Base-by-base conservation (phyloP, 345 rosid species). In the Rhodomyrtus tomentosa region DNA sequence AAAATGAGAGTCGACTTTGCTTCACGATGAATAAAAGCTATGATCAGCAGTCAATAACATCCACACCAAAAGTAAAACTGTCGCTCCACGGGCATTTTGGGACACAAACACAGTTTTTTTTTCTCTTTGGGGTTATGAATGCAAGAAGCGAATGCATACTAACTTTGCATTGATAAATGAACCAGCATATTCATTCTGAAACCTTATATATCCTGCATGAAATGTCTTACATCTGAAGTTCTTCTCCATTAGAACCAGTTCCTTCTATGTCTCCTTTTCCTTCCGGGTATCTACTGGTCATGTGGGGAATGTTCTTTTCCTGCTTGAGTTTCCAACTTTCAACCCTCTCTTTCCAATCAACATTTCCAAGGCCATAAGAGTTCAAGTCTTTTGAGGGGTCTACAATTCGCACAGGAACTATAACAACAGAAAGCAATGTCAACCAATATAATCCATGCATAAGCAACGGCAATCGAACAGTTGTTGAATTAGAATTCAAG, bases 321-420 rank as follows among this genome's bases (percentile, higher is more conserved):
- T 98, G 99, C 84, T 95, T 98, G 87, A 95, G 96, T 89, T 98
- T 98, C 99, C 99, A 98, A 83, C 99, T 95, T 88, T 98, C 99
- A 87, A 98, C 96, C 87, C 99, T 94, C 89, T 96, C 99, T 91
- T 98, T 98, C 99, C 99, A 98, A 91, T 98, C 99, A 85, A 98
- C 94, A 90, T 93, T 95, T 79, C 96, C 96, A 88, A 98, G 99
- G 88, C 99, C 99, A 88, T 98, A 98, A 83, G 99, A 93, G 90
- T 98, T 95, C 93, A 96, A 91, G 94, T 96, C 99, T 87, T 93
- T 98, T 10, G 99, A 91, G 10, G 99, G 99, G 87, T 98, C 99
- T 89, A 98, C 98, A 84, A 94, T 98, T 87, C 99, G 93, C 83
- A 98, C 99, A 62, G 94, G 99, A 85, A 98, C 99, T 98, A 92